phyloP scores from a whole-genome alignment of 495 filamentous ascomycete species.

The Neurospora sp. region DNA sequence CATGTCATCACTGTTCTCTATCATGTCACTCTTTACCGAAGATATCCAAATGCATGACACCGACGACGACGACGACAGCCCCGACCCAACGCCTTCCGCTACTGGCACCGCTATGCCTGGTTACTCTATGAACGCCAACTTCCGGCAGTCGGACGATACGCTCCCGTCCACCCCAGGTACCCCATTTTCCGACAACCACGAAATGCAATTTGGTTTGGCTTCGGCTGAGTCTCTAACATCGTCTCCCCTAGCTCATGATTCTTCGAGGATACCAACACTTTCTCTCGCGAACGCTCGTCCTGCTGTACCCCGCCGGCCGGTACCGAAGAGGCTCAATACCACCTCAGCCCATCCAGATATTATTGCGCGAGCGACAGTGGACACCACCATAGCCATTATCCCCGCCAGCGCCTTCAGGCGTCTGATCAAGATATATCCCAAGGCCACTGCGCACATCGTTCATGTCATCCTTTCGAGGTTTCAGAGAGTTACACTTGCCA shows the following conservation, averaged over 20 bases:
- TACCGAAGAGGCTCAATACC: constrained; percentile 35
- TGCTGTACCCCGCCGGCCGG: constrained; percentile 19
- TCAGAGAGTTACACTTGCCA: constrained; percentile 87
- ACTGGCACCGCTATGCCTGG: constrained; percentile 15
- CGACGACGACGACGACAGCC: constrained; percentile 41
- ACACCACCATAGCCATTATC: constrained; percentile 97
- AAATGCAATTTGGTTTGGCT: constrained; percentile 5
- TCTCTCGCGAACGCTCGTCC: constrained; percentile 46
- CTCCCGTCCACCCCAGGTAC: constrained; percentile 21
- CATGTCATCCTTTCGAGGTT: constrained; percentile 92
- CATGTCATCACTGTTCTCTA: constrained; percentile 97
- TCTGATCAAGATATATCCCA: constrained; percentile 88
- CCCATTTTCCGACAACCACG: constrained; percentile 28
- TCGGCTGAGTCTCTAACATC: constrained; percentile 14
- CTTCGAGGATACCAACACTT: constrained; percentile 57
- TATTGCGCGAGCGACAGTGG: constrained; percentile 88
- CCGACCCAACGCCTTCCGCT: constrained; percentile 10
- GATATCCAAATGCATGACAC: constrained; percentile 69
- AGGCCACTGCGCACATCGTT: constrained; percentile 92
- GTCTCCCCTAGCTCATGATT: constrained; percentile 12
- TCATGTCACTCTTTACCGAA: constrained; percentile 92
- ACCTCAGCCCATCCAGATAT: constrained; percentile 94
- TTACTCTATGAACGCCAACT: constrained; percentile 35
- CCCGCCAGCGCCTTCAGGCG: constrained; percentile 91
- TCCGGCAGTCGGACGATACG: constrained; percentile 32